Evolutionary conservation across 805 yeast species (phyloP).

Genomic region (Phaffomyces antillensis): DNA sequence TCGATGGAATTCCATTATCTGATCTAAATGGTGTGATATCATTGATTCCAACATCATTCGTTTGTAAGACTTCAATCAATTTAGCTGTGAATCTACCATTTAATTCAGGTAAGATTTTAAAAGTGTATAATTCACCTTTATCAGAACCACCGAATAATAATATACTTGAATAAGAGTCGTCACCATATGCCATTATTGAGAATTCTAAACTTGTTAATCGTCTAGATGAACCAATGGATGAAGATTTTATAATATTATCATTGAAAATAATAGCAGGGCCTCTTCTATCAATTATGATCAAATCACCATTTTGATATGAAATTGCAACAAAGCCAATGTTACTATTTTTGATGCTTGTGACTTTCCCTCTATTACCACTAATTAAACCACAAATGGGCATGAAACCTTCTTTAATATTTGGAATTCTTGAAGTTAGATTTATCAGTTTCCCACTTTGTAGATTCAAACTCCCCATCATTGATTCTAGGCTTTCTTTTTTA

Average conservation of each 20-base stretch:
- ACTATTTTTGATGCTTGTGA: constrained; percentile 60
- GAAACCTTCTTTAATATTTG: constrained; percentile 51
- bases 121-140: constrained; percentile 61
- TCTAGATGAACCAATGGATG: constrained; percentile 20
- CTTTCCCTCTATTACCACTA: constrained; percentile 37
- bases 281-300: constrained; percentile 71
- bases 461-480: constrained; percentile 24
- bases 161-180: constrained; percentile 67
- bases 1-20: constrained; percentile 54
- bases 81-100: constrained; percentile 56
- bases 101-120: constrained; percentile 55
- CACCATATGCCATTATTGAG: constrained; percentile 60
- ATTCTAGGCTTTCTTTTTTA: constrained; percentile 25
- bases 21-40: constrained; percentile 52
- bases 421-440: constrained; percentile 50
- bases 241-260: constrained; percentile 24
- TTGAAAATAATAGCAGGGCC: constrained; percentile 64
- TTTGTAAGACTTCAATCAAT: constrained; percentile 39
- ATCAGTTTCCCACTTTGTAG: constrained; percentile 26
- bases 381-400: constrained; percentile 41
- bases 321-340: constrained; percentile 79
- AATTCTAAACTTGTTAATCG: constrained; percentile 60
- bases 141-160: constrained; percentile 70
- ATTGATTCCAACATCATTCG: constrained; percentile 46
- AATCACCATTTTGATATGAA: constrained; percentile 69